phyloP scores from a whole-genome alignment of 2,329 filamentous ascomycete genomes.

The Dactylellina parvicollis region DNA sequence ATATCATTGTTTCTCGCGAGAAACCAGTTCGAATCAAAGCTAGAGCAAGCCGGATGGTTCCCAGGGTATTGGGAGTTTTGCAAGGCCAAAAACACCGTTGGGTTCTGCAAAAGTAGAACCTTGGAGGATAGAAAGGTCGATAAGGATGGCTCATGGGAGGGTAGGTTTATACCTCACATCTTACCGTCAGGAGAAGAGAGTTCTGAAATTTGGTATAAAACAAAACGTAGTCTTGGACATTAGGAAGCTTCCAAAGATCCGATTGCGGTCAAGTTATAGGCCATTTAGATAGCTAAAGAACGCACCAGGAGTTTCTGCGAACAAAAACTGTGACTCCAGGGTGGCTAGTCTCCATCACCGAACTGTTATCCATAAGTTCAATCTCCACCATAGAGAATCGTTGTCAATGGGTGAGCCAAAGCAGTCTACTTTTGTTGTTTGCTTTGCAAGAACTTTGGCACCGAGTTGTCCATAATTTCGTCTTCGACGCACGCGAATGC shows the following conservation, averaged over 20 bases:
- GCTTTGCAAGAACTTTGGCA: not conserved
- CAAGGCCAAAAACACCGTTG: slow-evolving; percentile 55
- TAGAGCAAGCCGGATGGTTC: slow-evolving; percentile 61
- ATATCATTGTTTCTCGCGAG: slow-evolving; percentile 59
- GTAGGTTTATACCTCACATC: not conserved
- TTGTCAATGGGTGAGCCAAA: no score
- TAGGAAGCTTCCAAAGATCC: not conserved
- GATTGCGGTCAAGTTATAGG: no score
- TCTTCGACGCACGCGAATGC: not conserved
- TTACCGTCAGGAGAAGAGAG: not conserved
- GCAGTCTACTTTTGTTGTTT: no score
- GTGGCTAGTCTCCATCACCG: no score
- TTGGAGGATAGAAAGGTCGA: not conserved
- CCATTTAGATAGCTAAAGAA: no score
- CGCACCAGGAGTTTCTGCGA: no score
- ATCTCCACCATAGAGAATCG: no score
- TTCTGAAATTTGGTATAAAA: not conserved
- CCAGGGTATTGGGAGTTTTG: slow-evolving; percentile 61
- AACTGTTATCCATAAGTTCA: no score
- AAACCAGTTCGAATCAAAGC: slow-evolving; percentile 59
- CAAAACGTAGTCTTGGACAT: not conserved
- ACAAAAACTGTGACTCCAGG: no score
- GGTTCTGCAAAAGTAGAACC: not conserved
- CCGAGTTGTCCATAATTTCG: not conserved
- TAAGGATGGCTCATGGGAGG: not conserved